Conservation (phyloP, 2,329 filamentous ascomycete genomes). For the Trichoderma arundinaceum region DNA sequence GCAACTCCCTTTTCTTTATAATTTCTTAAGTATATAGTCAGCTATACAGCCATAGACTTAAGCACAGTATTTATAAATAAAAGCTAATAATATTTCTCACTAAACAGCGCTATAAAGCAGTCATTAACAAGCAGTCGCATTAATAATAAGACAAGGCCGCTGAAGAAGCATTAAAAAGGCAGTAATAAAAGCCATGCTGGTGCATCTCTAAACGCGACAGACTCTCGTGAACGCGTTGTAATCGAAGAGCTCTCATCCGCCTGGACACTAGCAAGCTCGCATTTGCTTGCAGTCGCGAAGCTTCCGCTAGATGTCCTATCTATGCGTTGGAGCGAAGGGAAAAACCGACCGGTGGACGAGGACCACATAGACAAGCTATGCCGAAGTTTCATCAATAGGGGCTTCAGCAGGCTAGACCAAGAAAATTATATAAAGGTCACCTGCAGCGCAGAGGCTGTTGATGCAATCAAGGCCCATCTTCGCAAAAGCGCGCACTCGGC, state of each 20-base stretch:
- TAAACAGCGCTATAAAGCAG: background rate
- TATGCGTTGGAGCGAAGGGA: background rate
- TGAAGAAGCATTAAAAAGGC: background rate
- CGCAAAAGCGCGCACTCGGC: too few species aligned
- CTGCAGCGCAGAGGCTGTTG: background rate
- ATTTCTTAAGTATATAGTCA: too few species aligned
- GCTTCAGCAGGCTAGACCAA: background rate
- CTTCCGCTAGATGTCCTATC: background rate
- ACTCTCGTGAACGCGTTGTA: background rate
- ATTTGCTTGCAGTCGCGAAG: background rate
- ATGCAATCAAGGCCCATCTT: background rate
- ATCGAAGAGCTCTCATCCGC: background rate
- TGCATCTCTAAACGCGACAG: background rate
- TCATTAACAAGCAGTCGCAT: background rate
- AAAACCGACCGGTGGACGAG: background rate
- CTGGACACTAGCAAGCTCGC: background rate
- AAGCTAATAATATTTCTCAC: background rate
- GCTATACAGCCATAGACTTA: background rate
- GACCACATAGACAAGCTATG: background rate
- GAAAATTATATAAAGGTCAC: background rate
- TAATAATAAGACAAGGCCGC: background rate
- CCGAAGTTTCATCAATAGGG: background rate
- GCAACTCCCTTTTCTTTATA: too few species aligned
- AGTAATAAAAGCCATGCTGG: background rate
- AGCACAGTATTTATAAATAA: background rate